These are phyloP conservation scores for Podila minutissima DNA, from an alignment of 192 early-diverging fungal species.

Conservation along the genomic window DNA sequence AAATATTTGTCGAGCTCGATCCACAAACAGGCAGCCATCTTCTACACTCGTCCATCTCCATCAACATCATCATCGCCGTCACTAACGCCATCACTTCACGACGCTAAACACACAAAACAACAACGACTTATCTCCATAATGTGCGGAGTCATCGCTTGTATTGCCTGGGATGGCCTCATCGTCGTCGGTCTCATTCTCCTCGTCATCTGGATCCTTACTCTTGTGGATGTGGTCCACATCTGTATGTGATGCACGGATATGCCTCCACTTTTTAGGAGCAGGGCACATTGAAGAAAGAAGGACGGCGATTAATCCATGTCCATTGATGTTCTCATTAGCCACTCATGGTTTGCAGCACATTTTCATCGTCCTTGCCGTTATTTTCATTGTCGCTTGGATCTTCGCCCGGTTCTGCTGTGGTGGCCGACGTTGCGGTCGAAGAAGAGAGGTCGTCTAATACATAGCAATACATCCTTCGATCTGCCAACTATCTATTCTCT, in stretches of 20 bases:
- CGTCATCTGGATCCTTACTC: conserved; percentile 9
- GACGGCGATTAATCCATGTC: no score
- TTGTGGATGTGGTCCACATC: not conserved
- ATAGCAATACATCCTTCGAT: not conserved
- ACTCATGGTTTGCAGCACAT: conserved; percentile 3
- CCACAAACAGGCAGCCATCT: no score
- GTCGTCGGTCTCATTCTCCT: conserved; percentile 16
- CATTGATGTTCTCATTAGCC: no score
- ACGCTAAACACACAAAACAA: no score
- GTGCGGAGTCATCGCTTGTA: conserved; percentile 9
- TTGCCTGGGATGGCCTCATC: conserved; percentile 16
- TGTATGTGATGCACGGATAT: not conserved
- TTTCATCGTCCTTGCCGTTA: conserved; percentile 9
- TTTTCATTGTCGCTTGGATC: conserved; percentile 16
- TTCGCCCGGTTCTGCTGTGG: conserved; percentile 11
- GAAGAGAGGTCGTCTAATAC: conserved; percentile 1
- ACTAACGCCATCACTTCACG: no score
- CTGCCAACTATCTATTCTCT: no score
- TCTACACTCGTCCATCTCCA: no score
- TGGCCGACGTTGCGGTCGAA: not conserved
- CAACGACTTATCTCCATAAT: not conserved
- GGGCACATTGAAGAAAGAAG: no score
- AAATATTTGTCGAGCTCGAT: no score
- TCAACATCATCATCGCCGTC: no score
- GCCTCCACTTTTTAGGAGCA: no score